Base-by-base conservation (phyloP, 2,329 filamentous ascomycete species). In the Rhinocladiella mackenziei region DNA sequence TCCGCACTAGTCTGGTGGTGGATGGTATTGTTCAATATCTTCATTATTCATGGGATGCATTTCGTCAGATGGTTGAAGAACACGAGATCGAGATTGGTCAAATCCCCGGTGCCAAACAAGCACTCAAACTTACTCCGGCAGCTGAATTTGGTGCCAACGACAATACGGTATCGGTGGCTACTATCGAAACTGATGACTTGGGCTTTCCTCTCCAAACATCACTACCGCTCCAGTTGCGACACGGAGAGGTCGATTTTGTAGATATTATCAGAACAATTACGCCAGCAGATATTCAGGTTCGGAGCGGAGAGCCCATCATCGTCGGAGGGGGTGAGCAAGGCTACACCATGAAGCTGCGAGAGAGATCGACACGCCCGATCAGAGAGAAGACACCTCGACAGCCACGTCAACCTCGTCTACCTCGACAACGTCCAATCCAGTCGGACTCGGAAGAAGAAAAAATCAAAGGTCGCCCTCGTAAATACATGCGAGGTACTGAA, bases 31-130 rank as follows among this genome's bases (percentile, higher is more conserved):
- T 67, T 9, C 71, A 75, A 47, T 81, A 76, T 58, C 59, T 75
- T 6, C 78, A 80, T 51, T 76, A 77, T 39, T 73, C 76, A 0
- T 66, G 69, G 29, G 59, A 58, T 1, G 72, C 76, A 41, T 81
- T 79, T 40, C 61, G 71, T 13, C 67, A 71, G 44, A 68, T 76
- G 7, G 77, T 78, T 2, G 68, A 74, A 13, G 58, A 61, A 19
- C 73, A 74, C 2, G 61, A 69, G 17, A 32, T 53, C 8, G 39
- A 53, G 20, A 26, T 45, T 9, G 26, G 32, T 6, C 35, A 38
- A 13, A 39, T 53, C 13, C 46, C 50, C n/a, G 50, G 46, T 8
- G 46, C 50, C 13, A 42, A 39, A 28, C 23, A 50, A 45, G 39
- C 28, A 2, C 25, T 53, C 7, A 32, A 45, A 8, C 15, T 30